phyloP scores from a whole-genome alignment of 768 basidiomycete genomes.

The Calocybe cyanea region DNA sequence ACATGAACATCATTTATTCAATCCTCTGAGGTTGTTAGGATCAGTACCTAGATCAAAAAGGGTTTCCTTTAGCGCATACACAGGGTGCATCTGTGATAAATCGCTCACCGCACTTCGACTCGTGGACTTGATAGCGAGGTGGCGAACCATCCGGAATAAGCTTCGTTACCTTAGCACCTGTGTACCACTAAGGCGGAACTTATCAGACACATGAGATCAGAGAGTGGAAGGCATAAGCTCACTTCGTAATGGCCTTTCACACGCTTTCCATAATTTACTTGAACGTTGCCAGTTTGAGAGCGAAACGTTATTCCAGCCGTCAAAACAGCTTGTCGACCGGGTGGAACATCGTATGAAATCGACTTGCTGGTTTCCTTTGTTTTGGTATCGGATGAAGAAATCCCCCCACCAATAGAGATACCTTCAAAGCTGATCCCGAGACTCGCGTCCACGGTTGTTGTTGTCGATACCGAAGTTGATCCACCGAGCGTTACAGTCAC shows the following conservation, averaged over 20 bases:
- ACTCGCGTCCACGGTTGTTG: constrained; percentile 6
- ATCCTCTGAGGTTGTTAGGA: neutral
- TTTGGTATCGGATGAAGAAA: constrained; percentile 2
- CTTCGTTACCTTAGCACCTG: constrained; percentile 6
- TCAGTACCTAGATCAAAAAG: neutral
- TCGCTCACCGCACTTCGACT: constrained; percentile 8
- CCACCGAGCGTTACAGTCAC: constrained; percentile 8
- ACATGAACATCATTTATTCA: no score
- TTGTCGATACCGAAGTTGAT: constrained; percentile 5
- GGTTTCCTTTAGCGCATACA: no score
- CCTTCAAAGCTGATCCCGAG: constrained; percentile 9
- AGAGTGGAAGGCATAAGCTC: no score
- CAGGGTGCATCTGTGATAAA: no score
- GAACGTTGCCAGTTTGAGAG: constrained; percentile 12
- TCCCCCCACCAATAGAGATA: constrained; percentile 12
- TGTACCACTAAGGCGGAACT: constrained; percentile 8
- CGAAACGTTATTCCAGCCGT: constrained; percentile 9
- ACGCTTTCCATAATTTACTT: constrained; percentile 12
- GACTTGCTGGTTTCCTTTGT: neutral
- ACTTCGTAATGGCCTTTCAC: constrained; percentile 12
- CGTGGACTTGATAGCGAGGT: constrained; percentile 8
- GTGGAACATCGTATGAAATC: constrained; percentile 7
- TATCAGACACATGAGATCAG: no score
- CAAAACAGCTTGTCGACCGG: constrained; percentile 11
- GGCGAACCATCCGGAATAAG: constrained; percentile 4